These are phyloP conservation scores for Cercophora sp. DNA, from an alignment of 495 filamentous ascomycete species.

Conservation along the genomic window DNA sequence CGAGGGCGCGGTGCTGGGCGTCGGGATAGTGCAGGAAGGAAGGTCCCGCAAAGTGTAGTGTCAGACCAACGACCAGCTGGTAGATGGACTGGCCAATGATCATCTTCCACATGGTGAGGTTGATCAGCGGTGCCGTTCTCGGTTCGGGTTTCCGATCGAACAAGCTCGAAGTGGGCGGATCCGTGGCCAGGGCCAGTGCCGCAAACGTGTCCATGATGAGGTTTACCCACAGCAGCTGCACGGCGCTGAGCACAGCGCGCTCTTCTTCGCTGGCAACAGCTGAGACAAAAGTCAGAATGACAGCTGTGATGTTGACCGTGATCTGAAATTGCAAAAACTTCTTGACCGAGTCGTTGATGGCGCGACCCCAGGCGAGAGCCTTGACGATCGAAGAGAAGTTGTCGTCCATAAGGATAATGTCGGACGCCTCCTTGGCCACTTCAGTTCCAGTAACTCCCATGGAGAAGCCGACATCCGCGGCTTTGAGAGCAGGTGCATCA, in stretches of 20 bases:
- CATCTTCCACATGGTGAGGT: constrained; percentile 81
- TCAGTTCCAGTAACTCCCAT: constrained; percentile 91
- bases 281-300: constrained; percentile 75
- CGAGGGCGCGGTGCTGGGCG: background rate
- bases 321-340: constrained; percentile 91
- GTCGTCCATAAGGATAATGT: constrained; percentile 86
- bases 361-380: constrained; percentile 83
- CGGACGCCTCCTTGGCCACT: constrained; percentile 86
- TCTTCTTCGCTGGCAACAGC: constrained; percentile 65
- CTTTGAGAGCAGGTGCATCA: constrained; percentile 79
- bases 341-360: constrained; percentile 85
- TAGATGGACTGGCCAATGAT: constrained; percentile 81
- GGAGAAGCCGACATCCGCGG: constrained; percentile 88
- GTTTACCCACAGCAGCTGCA: constrained; percentile 89
- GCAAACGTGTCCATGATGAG: constrained; percentile 93
- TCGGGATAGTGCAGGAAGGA: constrained; percentile 49
- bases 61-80: constrained; percentile 71
- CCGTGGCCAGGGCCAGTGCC: constrained; percentile 79
- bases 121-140: constrained; percentile 58
- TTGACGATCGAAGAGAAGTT: constrained; percentile 85
- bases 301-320: constrained; percentile 86
- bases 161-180: constrained; percentile 77
- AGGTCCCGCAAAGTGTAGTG: constrained; percentile 68
- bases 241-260: constrained; percentile 73
- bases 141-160: constrained; percentile 70